These are phyloP conservation scores for Hirschioporus abietinus DNA, from an alignment of 768 basidiomycete species.

Conservation along the genomic window DNA sequence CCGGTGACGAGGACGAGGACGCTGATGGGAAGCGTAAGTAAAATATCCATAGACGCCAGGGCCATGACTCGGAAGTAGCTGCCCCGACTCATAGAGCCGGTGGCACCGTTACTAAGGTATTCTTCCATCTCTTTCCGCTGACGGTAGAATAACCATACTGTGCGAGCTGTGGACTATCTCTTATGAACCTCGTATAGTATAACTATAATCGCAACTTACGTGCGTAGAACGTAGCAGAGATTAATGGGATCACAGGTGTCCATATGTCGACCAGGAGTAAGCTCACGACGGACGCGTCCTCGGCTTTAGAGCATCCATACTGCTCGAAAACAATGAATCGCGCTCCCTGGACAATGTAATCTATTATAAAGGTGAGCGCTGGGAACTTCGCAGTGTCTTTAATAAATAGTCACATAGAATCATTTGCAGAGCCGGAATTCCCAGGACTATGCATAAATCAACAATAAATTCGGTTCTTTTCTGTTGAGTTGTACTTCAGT, in stretches of 20 bases:
- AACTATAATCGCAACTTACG: not conserved
- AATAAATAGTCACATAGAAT: conserved; percentile 21
- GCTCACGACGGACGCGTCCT: not conserved
- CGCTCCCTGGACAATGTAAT: conserved; percentile 36
- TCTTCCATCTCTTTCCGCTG: not conserved
- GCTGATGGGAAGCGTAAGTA: conserved; percentile 41
- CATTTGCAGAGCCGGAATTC: conserved; percentile 31
- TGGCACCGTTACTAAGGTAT: conserved; percentile 9
- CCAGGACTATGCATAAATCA: conserved; percentile 32
- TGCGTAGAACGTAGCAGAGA: not conserved
- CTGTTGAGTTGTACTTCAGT: conserved; percentile 11
- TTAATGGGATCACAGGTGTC: not conserved
- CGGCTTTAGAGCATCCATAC: conserved; percentile 28
- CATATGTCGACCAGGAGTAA: not conserved
- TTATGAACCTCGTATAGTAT: not conserved
- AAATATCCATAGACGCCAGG: conserved; percentile 41
- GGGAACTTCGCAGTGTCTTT: not conserved
- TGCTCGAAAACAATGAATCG: conserved; percentile 38
- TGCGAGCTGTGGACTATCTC: not conserved
- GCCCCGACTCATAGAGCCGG: conserved; percentile 37
- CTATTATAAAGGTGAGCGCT: conserved; percentile 15
- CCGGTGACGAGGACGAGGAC: conserved; percentile 35
- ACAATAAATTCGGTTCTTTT: conserved; percentile 28
- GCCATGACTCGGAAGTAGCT: conserved; percentile 56
- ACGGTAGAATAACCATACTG: not conserved